Percentiles rank a stretch among this genome's conserved stretches.
Evolutionary conservation across 2,329 filamentous ascomycete genomes (phyloP).

Genomic region (Fusarium sterilihyphosum): DNA sequence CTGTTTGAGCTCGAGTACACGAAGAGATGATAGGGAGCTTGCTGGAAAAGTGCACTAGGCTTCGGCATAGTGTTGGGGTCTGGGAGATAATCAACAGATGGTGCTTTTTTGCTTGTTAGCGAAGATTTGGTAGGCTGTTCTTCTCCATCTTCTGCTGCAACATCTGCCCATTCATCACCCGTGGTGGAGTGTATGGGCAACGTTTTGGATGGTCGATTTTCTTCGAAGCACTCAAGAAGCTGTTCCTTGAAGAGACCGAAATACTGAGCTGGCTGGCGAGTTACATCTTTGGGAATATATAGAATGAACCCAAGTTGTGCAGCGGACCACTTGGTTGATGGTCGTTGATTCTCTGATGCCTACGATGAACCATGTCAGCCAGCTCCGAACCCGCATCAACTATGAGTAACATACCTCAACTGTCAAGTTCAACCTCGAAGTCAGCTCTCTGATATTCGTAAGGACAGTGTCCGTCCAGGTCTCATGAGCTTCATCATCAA

Average conservation of each 20-base stretch:
- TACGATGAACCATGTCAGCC: neutral
- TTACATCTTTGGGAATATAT: conserved; percentile 47
- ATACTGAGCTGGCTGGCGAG: conserved; percentile 48
- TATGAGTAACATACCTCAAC: conserved; percentile 48
- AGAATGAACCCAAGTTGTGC: conserved; percentile 52
- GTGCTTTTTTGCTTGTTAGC: neutral
- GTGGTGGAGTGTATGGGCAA: conserved; percentile 36
- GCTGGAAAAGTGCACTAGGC: conserved; percentile 59
- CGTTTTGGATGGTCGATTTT: conserved; percentile 20
- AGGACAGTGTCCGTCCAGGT: conserved; percentile 56
- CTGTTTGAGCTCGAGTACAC: conserved; percentile 43
- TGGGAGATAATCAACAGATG: conserved; percentile 50
- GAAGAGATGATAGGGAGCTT: conserved; percentile 59
- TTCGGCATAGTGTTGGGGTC: conserved; percentile 53
- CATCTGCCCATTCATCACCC: conserved; percentile 58
- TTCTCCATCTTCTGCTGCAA: conserved; percentile 46
- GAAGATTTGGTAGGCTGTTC: conserved; percentile 5
- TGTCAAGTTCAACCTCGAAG: conserved; percentile 46
- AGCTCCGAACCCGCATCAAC: neutral
- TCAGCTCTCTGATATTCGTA: conserved; percentile 44
- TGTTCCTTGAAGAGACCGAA: conserved; percentile 48
- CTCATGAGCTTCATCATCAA: conserved; percentile 53
- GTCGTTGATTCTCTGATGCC: conserved; percentile 40
- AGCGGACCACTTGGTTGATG: conserved; percentile 51
- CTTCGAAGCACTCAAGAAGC: conserved; percentile 50